phyloP scores from a whole-genome alignment of 1,284 basidiomycete genomes.

The Trichosporon coremiiforme region DNA sequence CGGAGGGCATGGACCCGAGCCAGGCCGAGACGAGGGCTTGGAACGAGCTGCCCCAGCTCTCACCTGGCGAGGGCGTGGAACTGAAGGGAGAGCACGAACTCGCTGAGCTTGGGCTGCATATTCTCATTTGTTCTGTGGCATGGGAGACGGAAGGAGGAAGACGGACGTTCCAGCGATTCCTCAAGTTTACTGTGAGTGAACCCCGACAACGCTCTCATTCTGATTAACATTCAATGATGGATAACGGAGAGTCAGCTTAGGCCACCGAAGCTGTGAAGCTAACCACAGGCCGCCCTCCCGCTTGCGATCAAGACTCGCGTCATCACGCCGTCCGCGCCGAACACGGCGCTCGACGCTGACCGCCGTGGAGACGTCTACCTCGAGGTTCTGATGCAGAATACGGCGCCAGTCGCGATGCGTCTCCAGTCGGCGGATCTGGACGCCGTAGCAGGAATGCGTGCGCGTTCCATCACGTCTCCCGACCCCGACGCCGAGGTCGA shows the following conservation, averaged over 20 bases:
- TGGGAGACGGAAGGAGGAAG: slow-evolving; percentile 63
- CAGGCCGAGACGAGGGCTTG: slow-evolving; percentile 27
- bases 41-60: slow-evolving; percentile 35
- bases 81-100: slow-evolving; percentile 46
- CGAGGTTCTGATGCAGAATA: slow-evolving; percentile 83
- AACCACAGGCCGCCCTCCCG: slow-evolving; percentile 73
- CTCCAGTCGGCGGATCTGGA: slow-evolving; percentile 76
- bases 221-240: too few species aligned
- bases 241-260: too few species aligned
- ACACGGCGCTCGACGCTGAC: slow-evolving; percentile 63
- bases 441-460: slow-evolving; percentile 69
- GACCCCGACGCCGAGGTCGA: slow-evolving; percentile 34
- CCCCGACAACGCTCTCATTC: too few species aligned
- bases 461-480: slow-evolving; percentile 39
- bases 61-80: slow-evolving; percentile 35
- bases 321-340: slow-evolving; percentile 70
- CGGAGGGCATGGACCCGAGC: slow-evolving; percentile 23
- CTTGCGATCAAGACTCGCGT: slow-evolving; percentile 88
- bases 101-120: slow-evolving; percentile 50
- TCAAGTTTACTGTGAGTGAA: slow-evolving; percentile 80
- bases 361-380: slow-evolving; percentile 79
- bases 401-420: slow-evolving; percentile 73
- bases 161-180: slow-evolving; percentile 79
- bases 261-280: background rate
- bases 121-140: slow-evolving; percentile 50